These are phyloP conservation scores for Triticum timopheevii DNA, from an alignment of 176 grass and related monocot species.

Conservation along the genomic window DNA sequence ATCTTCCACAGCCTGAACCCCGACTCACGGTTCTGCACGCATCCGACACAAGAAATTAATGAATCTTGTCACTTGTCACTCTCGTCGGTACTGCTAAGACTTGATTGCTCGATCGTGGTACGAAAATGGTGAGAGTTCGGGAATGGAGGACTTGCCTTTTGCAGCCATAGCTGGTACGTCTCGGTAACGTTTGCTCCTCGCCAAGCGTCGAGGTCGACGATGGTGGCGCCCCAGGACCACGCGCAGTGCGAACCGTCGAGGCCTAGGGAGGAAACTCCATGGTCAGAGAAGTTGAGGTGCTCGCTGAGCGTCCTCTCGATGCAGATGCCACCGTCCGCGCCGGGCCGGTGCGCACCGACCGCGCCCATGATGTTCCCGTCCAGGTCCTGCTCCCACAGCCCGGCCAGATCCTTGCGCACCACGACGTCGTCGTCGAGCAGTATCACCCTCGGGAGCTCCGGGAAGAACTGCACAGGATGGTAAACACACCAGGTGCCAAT, in stretches of 20 bases:
- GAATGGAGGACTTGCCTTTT: slow-evolving; percentile 47
- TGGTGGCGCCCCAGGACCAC: slow-evolving; percentile 74
- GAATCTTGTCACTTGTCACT: not conserved
- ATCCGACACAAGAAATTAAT: not conserved
- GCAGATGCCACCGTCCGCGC: slow-evolving; percentile 37
- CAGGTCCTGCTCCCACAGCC: slow-evolving; percentile 70
- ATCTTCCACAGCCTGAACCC: slow-evolving; percentile 64
- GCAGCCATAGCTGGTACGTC: slow-evolving; percentile 69
- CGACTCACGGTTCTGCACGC: slow-evolving; percentile 75
- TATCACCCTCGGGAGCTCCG: slow-evolving; percentile 68
- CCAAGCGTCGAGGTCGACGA: slow-evolving; percentile 82
- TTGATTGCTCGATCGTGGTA: not conserved
- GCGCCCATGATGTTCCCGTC: slow-evolving; percentile 71
- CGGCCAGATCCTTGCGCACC: slow-evolving; percentile 66
- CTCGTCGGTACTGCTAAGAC: not conserved
- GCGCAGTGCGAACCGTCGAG: slow-evolving; percentile 44
- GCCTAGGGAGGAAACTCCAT: slow-evolving; percentile 34
- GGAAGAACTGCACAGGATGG: slow-evolving; percentile 64
- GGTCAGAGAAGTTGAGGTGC: slow-evolving; percentile 79
- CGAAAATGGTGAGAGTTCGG: not conserved
- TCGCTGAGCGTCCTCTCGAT: slow-evolving; percentile 52
- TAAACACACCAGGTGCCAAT: not conserved
- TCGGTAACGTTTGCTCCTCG: slow-evolving; percentile 62
- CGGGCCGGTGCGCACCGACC: slow-evolving; percentile 33
- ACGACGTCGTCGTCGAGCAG: slow-evolving; percentile 92